These are phyloP conservation scores for Crithidia brevicula DNA, from an alignment of 208 protist species.

Conservation along the genomic window DNA sequence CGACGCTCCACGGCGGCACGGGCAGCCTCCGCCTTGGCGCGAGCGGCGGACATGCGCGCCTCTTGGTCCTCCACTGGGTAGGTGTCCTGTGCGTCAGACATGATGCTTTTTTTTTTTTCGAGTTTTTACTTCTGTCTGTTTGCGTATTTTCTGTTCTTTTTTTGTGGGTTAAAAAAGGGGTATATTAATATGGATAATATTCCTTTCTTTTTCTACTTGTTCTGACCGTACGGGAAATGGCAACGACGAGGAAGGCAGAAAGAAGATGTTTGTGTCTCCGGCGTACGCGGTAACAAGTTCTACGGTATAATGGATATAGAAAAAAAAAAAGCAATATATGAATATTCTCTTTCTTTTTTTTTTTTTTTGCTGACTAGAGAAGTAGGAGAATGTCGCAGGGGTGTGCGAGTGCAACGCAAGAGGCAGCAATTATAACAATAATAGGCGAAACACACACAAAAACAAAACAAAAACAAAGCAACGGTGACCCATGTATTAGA, in stretches of 20 bases:
- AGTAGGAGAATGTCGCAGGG: too few species aligned
- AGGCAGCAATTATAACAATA: too few species aligned
- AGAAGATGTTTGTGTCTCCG: too few species aligned
- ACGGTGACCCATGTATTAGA: too few species aligned
- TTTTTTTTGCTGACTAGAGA: background rate
- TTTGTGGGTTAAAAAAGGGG: too few species aligned
- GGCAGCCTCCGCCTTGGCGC: conserved; percentile 40
- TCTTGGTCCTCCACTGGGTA: conserved; percentile 16
- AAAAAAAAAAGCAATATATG: background rate
- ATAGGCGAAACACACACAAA: too few species aligned
- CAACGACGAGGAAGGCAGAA: background rate
- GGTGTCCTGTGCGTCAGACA: conserved; percentile 19
- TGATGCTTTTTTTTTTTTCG: background rate
- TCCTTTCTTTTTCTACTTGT: background rate
- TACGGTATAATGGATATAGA: background rate
- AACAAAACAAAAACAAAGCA: too few species aligned
- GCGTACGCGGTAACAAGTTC: too few species aligned
- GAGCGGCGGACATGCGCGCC: conserved; percentile 26
- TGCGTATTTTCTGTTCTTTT: background rate
- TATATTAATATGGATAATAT: background rate
- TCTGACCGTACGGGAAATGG: background rate
- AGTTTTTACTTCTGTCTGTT: background rate
- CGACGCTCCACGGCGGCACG: conserved; percentile 35
- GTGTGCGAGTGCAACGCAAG: too few species aligned
- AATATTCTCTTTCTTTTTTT: background rate